Base-by-base conservation (phyloP, 768 basidiomycete genomes). In the Rhizopogon sp. region DNA sequence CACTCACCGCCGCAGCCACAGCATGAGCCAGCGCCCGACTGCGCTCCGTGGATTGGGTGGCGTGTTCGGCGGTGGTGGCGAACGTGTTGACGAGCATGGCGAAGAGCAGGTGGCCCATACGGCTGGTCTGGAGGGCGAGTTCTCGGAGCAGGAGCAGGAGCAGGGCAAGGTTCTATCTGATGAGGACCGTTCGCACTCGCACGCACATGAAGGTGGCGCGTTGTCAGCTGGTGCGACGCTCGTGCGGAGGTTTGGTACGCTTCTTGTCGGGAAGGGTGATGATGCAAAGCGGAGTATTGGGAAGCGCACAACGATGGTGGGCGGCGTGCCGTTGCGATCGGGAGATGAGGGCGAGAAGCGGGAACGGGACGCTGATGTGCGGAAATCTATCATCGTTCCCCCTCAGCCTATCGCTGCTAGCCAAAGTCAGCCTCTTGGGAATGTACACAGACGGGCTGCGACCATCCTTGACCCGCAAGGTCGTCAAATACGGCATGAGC, bases 1-100 rank as follows among this genome's bases (percentile, higher is more conserved):
- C 31, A 88, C 86, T 5, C 92, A 94, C 69, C 78, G 86, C 51
- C 76, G 90, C 52, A 92, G 88, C 57, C 91, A 93, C 66, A 90
- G 88, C 64, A 77, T 93, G 69, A 89, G 86, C 61, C 88, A 91
- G 65, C 72, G 89, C 17, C 90, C 88, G 10, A 70, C 65, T 2
- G 71, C 69, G 3, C 61, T 78, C 17, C 76, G 81, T 43, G 79
- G 81, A 2, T 82, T 84, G 80, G 76, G 79, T 25, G 80, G 79
- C 9, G 77, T 85, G 73, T 84, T 87, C 66, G 83, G 85, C 13
- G 63, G 64, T 29, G 41, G 59, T 3, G 70, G 66, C 50, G 71
- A 62, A 51, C 66, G 65, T 17, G 70, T 73, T 37, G 77, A 78
- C 49, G 82, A 82, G 64, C 65, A 73, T 28, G 76, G 74, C 8